Base-by-base conservation (phyloP, 2,329 filamentous ascomycete species). In the Pestalotiopsis sp. region DNA sequence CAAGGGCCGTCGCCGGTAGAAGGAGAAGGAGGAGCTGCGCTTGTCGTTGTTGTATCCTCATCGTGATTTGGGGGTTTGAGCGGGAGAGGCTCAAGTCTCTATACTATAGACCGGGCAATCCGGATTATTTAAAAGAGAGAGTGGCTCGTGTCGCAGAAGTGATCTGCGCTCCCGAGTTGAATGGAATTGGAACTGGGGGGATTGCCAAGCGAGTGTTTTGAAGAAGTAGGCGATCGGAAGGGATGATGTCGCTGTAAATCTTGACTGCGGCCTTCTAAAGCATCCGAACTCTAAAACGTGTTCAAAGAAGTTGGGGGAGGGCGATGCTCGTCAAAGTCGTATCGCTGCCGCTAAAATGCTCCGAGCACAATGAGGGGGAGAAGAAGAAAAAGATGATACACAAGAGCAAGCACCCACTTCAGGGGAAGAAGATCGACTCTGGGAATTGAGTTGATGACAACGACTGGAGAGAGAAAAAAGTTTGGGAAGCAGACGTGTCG, bases 1-100 rank as follows among this genome's bases (percentile, higher is more conserved):
- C 71, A 20, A 79, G 71, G 59, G 59, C 59, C 11, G 45, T 52
- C 23, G 75, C 73, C 9, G 75, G 75, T 25, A 79, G 69, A 23
- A 77, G 68, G 13, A 78, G 69, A 36, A 79, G 72, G 56, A 78
- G 70, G 2, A 78, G 69, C 62, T 74, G 74, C 56, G 73, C 68
- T 69, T 71, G 74, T 71, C 67, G 71, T 64, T 74, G 75, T 61
- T 73, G 70, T 70, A 78, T 65, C 67, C 69, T 76, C 77, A 78
- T 78, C 69, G 59, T 74, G 76, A 68, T 66, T 64, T 9, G 31
- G 66, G 25, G 52, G 45, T 45, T 14, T 14, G 64, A 52, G 59
- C 31, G n/a, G 27, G n/a, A 36, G 59, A 52, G 45, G 45, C 45
- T 52, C 45, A 20, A 52, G 45, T 17, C 45, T 52, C 45, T 52